These are phyloP conservation scores for Tylopilus subfusipes DNA, from an alignment of 768 basidiomycete species.

Conservation along the genomic window DNA sequence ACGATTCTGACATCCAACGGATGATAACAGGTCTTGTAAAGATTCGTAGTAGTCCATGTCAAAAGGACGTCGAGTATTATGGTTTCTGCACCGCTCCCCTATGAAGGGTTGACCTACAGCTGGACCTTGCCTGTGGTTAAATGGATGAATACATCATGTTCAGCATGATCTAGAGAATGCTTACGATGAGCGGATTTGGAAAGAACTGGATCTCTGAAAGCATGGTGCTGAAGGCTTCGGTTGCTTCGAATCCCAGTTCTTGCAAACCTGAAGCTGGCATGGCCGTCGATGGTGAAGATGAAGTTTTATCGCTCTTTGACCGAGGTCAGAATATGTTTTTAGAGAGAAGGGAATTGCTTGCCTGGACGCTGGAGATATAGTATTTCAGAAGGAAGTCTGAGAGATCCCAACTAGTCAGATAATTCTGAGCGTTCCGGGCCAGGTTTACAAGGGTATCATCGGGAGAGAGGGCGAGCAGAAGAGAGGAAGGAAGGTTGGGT, in stretches of 20 bases:
- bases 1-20: neutral
- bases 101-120: neutral
- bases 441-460: neutral
- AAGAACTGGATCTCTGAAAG: conserved; percentile 4
- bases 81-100: neutral
- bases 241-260: neutral
- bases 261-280: neutral
- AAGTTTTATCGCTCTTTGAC: neutral
- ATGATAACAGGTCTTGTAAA: neutral
- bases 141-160: no score
- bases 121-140: neutral
- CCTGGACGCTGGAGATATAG: neutral
- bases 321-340: neutral
- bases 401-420: neutral
- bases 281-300: neutral
- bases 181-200: neutral
- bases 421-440: neutral
- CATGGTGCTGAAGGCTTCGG: neutral
- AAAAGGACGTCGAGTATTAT: conserved; percentile 2
- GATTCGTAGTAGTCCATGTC: neutral
- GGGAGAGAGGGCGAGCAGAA: conserved; percentile 1
- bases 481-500: neutral
- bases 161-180: neutral
- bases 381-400: neutral
- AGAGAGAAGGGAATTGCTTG: neutral